These are phyloP conservation scores for Leucogyrophana mollusca DNA, from an alignment of 768 basidiomycete genomes.

Conservation along the genomic window DNA sequence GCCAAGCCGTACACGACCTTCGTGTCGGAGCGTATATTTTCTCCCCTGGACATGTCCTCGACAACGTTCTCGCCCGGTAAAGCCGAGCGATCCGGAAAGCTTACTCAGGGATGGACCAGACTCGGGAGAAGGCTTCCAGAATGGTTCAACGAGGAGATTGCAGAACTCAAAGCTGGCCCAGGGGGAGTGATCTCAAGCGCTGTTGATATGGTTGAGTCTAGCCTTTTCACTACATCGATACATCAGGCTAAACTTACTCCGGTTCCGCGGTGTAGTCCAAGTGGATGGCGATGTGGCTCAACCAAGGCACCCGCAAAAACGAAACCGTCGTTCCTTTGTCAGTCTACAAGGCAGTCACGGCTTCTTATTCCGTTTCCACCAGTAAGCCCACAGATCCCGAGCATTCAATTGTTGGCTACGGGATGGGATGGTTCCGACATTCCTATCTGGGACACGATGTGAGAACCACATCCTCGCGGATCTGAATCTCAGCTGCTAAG, in stretches of 20 bases:
- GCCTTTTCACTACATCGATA: no score
- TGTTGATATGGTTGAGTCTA: conserved; percentile 39
- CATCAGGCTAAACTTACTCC: neutral
- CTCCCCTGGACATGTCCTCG: conserved; percentile 38
- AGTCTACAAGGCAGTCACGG: conserved; percentile 28
- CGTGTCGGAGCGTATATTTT: conserved; percentile 39
- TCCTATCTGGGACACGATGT: conserved; percentile 43
- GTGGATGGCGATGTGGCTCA: conserved; percentile 38
- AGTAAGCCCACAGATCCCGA: conserved; percentile 9
- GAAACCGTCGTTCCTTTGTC: conserved; percentile 30
- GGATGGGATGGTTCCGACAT: conserved; percentile 40
- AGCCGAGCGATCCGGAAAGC: conserved; percentile 30
- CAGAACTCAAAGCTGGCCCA: conserved; percentile 31
- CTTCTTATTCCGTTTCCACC: conserved; percentile 25
- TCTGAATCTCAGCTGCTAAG: neutral
- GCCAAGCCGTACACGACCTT: conserved; percentile 36
- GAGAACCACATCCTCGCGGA: conserved; percentile 2
- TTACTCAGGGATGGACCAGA: conserved; percentile 33
- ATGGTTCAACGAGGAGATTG: conserved; percentile 25
- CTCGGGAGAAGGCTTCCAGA: conserved; percentile 32
- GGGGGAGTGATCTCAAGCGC: conserved; percentile 44
- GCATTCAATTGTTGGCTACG: conserved; percentile 36
- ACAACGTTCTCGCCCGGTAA: conserved; percentile 36
- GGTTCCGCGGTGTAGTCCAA: conserved; percentile 25
- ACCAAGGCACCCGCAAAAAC: conserved; percentile 30